These are phyloP conservation scores for Draba incana DNA, from an alignment of 345 rosid species.

Conservation along the genomic window DNA sequence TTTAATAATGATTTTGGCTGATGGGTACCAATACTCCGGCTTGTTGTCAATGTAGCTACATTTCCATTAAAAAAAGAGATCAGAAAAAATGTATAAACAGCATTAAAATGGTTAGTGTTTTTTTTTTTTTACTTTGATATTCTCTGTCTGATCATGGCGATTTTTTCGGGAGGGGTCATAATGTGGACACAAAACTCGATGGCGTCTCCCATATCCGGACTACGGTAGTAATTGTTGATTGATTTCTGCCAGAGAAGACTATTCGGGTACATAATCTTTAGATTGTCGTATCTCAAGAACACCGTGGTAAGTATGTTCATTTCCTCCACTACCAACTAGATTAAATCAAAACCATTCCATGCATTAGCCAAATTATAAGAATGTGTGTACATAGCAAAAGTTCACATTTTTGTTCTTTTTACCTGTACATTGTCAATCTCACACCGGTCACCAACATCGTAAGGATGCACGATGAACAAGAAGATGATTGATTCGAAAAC, in stretches of 20 bases:
- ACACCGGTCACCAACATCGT: constrained; percentile 94
- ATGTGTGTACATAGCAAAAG: background rate
- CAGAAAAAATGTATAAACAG: background rate
- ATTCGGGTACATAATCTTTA: constrained; percentile 68
- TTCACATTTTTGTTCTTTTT: background rate
- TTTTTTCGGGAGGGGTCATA: constrained; percentile 67
- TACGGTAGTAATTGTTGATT: constrained; percentile 77
- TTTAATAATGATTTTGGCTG: constrained; percentile 54
- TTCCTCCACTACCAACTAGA: constrained; percentile 80
- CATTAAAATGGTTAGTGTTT: background rate
- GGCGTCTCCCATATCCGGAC: constrained; percentile 90
- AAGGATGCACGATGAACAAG: constrained; percentile 92
- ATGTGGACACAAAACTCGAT: constrained; percentile 76
- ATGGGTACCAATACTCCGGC: constrained; percentile 79
- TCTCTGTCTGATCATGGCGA: constrained; percentile 59
- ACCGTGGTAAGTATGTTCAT: constrained; percentile 90
- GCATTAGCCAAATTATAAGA: background rate
- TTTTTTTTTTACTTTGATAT: constrained; percentile 50
- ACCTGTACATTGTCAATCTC: constrained; percentile 89
- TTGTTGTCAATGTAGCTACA: constrained; percentile 65
- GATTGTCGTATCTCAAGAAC: constrained; percentile 79
- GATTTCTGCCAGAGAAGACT: constrained; percentile 64
- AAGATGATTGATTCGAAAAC: constrained; percentile 85
- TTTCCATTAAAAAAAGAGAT: background rate
- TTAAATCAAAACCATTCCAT: background rate